A percentile compares a stretch with the other conserved stretches of the same genome.
Evolutionary conservation across 495 filamentous ascomycete genomes (phyloP).

Genomic region (Neurospora sp.): DNA sequence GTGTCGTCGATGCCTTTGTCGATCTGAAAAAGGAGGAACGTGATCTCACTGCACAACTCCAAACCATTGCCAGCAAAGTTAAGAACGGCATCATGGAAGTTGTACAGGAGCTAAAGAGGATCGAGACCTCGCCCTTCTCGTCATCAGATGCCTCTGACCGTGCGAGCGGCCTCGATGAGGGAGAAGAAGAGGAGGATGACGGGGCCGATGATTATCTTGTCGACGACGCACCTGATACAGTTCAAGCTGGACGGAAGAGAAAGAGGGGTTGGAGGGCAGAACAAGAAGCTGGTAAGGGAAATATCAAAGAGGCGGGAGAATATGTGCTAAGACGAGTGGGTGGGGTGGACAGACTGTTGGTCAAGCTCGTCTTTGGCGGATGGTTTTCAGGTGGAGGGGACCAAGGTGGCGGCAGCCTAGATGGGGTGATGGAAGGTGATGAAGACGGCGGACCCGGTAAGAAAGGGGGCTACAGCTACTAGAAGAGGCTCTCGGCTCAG

Average conservation of each 20-base stretch:
- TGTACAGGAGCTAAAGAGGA: slow-evolving; percentile 40
- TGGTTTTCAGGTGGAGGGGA: slow-evolving; percentile 25
- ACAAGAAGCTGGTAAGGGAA: slow-evolving; percentile 5
- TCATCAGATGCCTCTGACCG: slow-evolving; percentile 1
- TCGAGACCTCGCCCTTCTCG: slow-evolving; percentile 6
- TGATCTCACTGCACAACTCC: slow-evolving; percentile 50
- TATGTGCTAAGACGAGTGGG: slow-evolving; percentile 58
- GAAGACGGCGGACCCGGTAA: neutral
- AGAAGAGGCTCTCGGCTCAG: neutral
- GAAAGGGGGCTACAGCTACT: neutral
- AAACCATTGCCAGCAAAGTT: slow-evolving; percentile 39
- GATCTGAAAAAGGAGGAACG: slow-evolving; percentile 60
- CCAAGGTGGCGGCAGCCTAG: neutral
- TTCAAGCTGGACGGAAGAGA: neutral
- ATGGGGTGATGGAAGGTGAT: neutral
- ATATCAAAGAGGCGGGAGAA: slow-evolving; percentile 7
- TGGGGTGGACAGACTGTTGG: slow-evolving; percentile 67
- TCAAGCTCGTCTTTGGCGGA: slow-evolving; percentile 69
- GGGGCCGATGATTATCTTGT: slow-evolving; percentile 13
- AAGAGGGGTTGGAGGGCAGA: neutral
- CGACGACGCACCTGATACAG: neutral
- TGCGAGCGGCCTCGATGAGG: slow-evolving; percentile 8
- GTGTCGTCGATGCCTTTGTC: slow-evolving; percentile 61
- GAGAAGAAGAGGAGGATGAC: slow-evolving; percentile 7
- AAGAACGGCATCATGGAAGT: slow-evolving; percentile 54